These are phyloP conservation scores for Pseudogymnoascus sp. DNA, from an alignment of 2,329 filamentous ascomycete genomes.

Conservation along the genomic window DNA sequence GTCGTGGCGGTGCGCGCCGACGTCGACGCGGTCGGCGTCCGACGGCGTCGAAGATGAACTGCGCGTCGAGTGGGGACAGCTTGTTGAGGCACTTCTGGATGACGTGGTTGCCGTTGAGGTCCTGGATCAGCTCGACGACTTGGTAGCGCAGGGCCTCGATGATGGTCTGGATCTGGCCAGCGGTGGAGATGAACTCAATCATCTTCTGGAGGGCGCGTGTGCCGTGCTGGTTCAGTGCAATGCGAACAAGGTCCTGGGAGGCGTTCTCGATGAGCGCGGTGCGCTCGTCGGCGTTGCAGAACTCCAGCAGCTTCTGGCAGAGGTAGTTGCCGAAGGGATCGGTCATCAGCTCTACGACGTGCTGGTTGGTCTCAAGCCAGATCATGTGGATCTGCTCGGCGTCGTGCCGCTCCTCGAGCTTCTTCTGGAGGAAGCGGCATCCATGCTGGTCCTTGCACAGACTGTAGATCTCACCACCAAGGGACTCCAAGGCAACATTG, in stretches of 20 bases:
- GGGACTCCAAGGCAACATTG: slow-evolving; percentile 73
- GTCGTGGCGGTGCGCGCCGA: slow-evolving; percentile 94
- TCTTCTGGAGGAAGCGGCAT: slow-evolving; percentile 93
- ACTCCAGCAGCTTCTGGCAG: slow-evolving; percentile 96
- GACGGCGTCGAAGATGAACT: slow-evolving; percentile 96
- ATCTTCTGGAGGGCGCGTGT: slow-evolving; percentile 97
- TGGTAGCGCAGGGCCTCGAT: slow-evolving; percentile 75
- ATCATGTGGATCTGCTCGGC: slow-evolving; percentile 84
- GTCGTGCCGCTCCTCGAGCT: slow-evolving; percentile 85
- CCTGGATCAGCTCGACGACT: slow-evolving; percentile 92
- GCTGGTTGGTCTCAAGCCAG: slow-evolving; percentile 85
- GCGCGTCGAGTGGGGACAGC: slow-evolving; percentile 72
- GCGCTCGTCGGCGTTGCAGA: slow-evolving; percentile 89
- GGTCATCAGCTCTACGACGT: slow-evolving; percentile 97
- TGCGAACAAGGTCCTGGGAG: slow-evolving; percentile 77
- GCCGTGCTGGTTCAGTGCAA: slow-evolving; percentile 94
- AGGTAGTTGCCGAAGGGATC: slow-evolving; percentile 99
- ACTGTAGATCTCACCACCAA: slow-evolving; percentile 76
- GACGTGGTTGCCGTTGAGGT: slow-evolving; percentile 96
- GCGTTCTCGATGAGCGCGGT: slow-evolving; percentile 89
- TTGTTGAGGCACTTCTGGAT: slow-evolving; percentile 99
- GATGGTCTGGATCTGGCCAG: slow-evolving; percentile 79
- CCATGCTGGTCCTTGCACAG: slow-evolving; percentile 98
- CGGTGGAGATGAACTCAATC: slow-evolving; percentile 92
- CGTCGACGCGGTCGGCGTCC: slow-evolving; percentile 77